Percentiles rank a stretch among this genome's conserved stretches.
Conservation (phyloP, 345 rosid genomes). For the Iberis pinnata region DNA sequence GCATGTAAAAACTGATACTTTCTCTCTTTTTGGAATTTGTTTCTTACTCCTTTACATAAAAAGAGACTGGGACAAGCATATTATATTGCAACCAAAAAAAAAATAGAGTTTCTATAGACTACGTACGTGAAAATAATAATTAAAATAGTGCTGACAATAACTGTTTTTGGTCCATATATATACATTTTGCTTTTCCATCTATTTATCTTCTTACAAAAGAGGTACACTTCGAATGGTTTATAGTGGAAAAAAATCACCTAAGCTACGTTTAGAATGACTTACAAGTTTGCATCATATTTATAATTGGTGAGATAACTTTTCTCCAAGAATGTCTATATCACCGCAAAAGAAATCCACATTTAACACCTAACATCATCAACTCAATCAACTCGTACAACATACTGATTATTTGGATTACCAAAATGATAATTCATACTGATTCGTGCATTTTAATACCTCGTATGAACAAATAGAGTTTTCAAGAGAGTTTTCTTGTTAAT, state of each 20-base stretch:
- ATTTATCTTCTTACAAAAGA: background rate
- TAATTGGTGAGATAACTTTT: no score
- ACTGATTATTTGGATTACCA: no score
- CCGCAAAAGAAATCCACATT: no score
- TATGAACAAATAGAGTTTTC: no score
- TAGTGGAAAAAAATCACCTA: background rate
- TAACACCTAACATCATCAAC: no score
- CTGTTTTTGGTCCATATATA: conserved; percentile 6
- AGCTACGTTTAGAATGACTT: conserved; percentile 4
- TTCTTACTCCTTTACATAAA: conserved; percentile 22
- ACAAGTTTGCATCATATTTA: background rate
- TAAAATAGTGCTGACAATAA: background rate
- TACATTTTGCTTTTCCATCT: conserved; percentile 10
- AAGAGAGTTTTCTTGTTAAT: no score
- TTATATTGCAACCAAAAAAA: conserved; percentile 5
- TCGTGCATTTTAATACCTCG: no score
- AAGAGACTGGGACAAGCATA: conserved; percentile 27
- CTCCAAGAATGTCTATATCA: no score
- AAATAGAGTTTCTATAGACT: conserved; percentile 10
- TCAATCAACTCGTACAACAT: no score
- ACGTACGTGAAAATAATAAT: conserved; percentile 4
- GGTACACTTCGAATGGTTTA: background rate
- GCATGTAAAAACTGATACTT: conserved; percentile 21
- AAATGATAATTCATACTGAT: no score
- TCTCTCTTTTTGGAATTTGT: conserved; percentile 5